Evolutionary conservation across 768 basidiomycete species (phyloP), one percentile per base, ranked within the genome.

Genomic region (Exidia glandulosa): DNA sequence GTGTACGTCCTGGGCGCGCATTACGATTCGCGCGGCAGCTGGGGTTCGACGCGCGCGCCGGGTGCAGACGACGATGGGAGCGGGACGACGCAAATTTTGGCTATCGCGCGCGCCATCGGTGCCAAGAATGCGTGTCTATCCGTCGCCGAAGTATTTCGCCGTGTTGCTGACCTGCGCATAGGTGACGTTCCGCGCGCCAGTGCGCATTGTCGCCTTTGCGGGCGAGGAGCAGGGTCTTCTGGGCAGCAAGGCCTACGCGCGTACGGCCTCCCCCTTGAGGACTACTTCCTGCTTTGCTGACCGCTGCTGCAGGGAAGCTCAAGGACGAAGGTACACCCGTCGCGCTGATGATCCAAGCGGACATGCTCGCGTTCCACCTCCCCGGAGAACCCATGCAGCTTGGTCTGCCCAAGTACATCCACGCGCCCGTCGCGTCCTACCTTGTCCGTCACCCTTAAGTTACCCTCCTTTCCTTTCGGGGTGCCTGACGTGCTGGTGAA

Each of bases 181-280:
- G n/a, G n/a, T n/a, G n/a, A n/a, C n/a, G n/a, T 94, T 94, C 76
- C 77, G 81, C 54, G 81, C 81, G 68, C 85, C 86, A 65, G 87
- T 95, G 19, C 85, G 90, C 65, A 77, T 96, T 9, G 84, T 82
- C 41, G 83, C 85, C 56, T 95, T 95, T 65, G 87, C 91, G 1
- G 94, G 93, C 4, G 94, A 96, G 69, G 94, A 96, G 66, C 94
- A 96, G 68, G 94, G 94, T 3, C 72, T 94, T 16, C 69, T 82
- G 14, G 94, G 94, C 31, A 90, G 87, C 25, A 80, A 72, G 63
- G 83, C 84, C 6, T 94, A 94, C 69, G 86, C 93, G 14, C 75
- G 90, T 90, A n/a, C n/a, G n/a, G n/a, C n/a, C n/a, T n/a, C n/a
- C n/a, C n/a, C n/a, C n/a, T 68, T 69, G 87, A 76, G 0, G 31